These are phyloP conservation scores for Phycomyces blakesleeanus DNA, from an alignment of 192 early-diverging fungal genomes.

Conservation along the genomic window DNA sequence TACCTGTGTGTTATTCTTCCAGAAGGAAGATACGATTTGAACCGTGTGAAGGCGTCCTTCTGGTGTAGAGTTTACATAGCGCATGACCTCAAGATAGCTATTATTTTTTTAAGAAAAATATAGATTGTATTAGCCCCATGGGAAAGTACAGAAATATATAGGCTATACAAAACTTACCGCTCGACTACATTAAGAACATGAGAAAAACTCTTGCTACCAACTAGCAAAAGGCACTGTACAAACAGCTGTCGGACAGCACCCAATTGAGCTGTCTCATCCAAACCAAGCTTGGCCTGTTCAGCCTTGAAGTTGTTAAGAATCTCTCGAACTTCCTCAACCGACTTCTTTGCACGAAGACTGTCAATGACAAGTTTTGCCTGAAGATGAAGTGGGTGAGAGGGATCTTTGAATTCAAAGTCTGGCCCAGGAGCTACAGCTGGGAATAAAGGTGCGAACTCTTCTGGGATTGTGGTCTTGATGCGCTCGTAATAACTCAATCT, in stretches of 20 bases:
- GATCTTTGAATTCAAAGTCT: slow-evolving; percentile 66
- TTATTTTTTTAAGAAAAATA: background rate
- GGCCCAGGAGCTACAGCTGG: slow-evolving; percentile 65
- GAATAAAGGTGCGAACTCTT: slow-evolving; percentile 51
- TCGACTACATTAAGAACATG: slow-evolving; percentile 93
- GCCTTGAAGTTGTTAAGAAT: slow-evolving; percentile 41
- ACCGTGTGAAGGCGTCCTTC: slow-evolving; percentile 75
- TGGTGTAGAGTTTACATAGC: slow-evolving; percentile 50
- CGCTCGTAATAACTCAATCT: slow-evolving; percentile 90
- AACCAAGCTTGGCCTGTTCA: slow-evolving; percentile 26
- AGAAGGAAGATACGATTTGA: slow-evolving; percentile 76
- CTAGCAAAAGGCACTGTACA: slow-evolving; percentile 77
- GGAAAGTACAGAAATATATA: background rate
- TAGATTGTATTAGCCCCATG: background rate
- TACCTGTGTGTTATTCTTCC: slow-evolving; percentile 79
- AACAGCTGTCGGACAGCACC: slow-evolving; percentile 66
- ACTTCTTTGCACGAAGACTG: slow-evolving; percentile 42
- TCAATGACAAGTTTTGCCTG: slow-evolving; percentile 41
- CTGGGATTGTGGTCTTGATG: slow-evolving; percentile 73
- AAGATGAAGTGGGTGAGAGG: slow-evolving; percentile 39
- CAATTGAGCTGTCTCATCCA: slow-evolving; percentile 41
- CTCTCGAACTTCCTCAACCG: slow-evolving; percentile 44
- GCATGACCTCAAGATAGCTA: slow-evolving; percentile 64
- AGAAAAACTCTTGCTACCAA: slow-evolving; percentile 91
- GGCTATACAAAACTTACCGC: slow-evolving; percentile 47